Evolutionary conservation across 805 yeast species (phyloP), one percentile per base, ranked within the genome.

Genomic region (Yarrowia divulgata): DNA sequence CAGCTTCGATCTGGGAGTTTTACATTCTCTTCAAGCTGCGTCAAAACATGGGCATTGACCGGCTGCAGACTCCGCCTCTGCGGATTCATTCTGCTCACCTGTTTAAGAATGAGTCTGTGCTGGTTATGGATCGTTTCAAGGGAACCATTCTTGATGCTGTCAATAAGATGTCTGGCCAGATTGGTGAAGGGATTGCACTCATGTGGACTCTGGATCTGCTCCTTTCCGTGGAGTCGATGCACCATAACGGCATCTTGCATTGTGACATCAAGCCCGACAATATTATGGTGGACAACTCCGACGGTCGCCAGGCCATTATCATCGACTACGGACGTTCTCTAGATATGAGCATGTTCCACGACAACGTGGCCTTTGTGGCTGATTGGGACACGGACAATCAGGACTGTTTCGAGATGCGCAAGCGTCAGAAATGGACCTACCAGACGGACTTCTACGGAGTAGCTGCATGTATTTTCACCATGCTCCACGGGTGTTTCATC

Each of bases 211-310:
- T 86, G 10, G 92, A 92, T 75, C 75, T 93, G 12, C 74, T 93
- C 55, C 82, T 85, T 50, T 81, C 85, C 0, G 78, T 91, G 7
- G 87, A 87, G 66, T 77, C 80, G 1, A 77, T 93, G n/a, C 97
- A 93, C 74, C 76, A 77, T 0, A 77, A 84, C 16, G 88, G 88
- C 0, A 86, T 93, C 0, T 81, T 93, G 13, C 97, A 93, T 79
- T 96, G 97, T 1, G 97, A 93, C 76, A 77, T 93, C 68, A 90
- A 90, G 75, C 89, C 97, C 0, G 97, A 90, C 71, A 93, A 92
- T 75, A 90, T 95, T 72, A 90, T 93, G 96, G 75, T 91, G 0
- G 83, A 81, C 69, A 73, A 75, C 43, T 71, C 77, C 0, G 74
- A 78, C 29, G 85, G 84, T 0, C 68, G 73, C 0, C 71, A 78